These are phyloP conservation scores for Crithidia bombi DNA, from an alignment of 208 protist genomes.

Conservation along the genomic window DNA sequence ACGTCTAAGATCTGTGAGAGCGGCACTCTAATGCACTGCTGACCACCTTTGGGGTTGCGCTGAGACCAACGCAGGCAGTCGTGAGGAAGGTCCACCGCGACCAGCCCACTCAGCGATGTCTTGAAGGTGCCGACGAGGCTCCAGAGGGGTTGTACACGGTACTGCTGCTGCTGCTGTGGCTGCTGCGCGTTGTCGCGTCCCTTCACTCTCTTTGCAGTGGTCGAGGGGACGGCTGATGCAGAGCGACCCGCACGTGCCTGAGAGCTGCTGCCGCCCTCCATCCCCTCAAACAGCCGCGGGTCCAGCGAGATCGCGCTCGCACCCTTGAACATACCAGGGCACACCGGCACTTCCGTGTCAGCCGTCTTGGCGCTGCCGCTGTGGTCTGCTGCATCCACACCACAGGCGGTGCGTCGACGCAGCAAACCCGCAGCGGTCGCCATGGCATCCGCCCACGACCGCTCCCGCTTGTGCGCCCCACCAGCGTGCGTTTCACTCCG, in stretches of 20 bases:
- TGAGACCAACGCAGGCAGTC: constrained; percentile 75
- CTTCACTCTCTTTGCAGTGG: neutral
- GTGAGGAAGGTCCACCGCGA: constrained; percentile 60
- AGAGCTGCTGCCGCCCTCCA: neutral
- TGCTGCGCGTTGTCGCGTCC: neutral
- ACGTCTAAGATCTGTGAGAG: constrained; percentile 53
- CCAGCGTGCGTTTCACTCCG: neutral
- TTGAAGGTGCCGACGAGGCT: constrained; percentile 88
- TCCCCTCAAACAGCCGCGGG: constrained; percentile 55
- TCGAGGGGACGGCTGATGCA: neutral
- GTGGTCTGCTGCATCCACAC: neutral
- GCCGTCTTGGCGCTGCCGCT: neutral
- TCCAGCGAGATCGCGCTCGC: constrained; percentile 59
- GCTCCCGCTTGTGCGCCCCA: constrained; percentile 23
- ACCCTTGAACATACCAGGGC: constrained; percentile 60
- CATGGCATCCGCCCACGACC: constrained; percentile 25
- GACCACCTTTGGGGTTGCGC: constrained; percentile 71
- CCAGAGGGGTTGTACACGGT: constrained; percentile 73
- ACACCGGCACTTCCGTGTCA: constrained; percentile 14
- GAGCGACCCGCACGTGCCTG: neutral
- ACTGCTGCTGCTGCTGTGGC: constrained; percentile 29
- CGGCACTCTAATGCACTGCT: constrained; percentile 63
- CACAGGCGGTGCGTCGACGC: constrained; percentile 1
- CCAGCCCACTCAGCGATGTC: constrained; percentile 59
- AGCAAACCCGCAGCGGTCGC: constrained; percentile 3